Base-by-base conservation (phyloP, 1,139 yeast species). In the Sugiyamaella neomexicana region DNA sequence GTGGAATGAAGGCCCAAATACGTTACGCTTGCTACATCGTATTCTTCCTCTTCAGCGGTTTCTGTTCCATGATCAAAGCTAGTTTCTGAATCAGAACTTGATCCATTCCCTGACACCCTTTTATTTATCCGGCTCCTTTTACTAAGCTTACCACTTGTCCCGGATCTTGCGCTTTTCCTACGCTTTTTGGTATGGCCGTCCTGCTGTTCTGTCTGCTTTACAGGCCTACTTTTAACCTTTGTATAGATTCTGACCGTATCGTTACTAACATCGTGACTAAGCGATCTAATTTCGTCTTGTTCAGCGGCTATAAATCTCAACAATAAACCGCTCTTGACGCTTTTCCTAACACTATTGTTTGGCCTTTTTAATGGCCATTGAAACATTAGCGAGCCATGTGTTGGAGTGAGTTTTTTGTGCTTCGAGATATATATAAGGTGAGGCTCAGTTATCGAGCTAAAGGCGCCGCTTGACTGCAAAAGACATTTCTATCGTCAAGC, bases 371-470 rank as follows among this genome's bases (percentile, higher is more conserved):
- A 16, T 4, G 54, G 55, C 13, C 43, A 25, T 32, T 53, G 47
- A 34, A 53, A 53, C 55, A 53, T 53, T 20, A 25, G 20, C n/a
- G 34, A 29, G 34, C 34, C n/a, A 29, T 9, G 10, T 9, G n/a
- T 29, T 29, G 25, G 5, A 20, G 25, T 3, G 25, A 20, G 25
- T 20, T 20, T 20, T 20, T 3, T 20, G 25, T 20, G 25, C 25
- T 20, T 20, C 3, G 5, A 20, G 25, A 5, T 20, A 5, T 20
- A 20, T 20, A 20, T 5, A 20, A 3, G 25, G 25, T 20, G 25
- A 20, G 25, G 25, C 25, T 20, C 25, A 20, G 5, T 20, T 20
- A 20, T 20, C 3, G 25, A 20, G 25, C 25, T 20, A 20, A 20
- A 20, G 5, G 3, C 3, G 25, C 25, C 25, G 25, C 25, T 20